Percentiles rank a stretch among this genome's conserved stretches.
Evolutionary conservation across 192 early-diverging fungal species (phyloP).

Genomic region (Entomortierella lignicola): DNA sequence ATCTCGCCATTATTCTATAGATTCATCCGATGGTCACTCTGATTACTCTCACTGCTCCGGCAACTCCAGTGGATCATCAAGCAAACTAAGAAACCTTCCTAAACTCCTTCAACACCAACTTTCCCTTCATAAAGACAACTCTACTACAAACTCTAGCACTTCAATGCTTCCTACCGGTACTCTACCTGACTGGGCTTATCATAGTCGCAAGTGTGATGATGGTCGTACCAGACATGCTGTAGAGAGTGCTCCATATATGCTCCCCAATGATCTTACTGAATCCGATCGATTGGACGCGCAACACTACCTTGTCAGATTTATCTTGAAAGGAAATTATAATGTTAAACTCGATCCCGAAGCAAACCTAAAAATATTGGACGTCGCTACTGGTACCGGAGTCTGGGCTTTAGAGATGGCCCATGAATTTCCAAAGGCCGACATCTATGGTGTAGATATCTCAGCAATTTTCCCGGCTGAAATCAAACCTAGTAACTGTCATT

Average conservation of each 20-base stretch:
- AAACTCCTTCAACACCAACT: neutral
- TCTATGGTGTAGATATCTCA: slow-evolving; percentile 53
- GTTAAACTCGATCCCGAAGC: slow-evolving; percentile 37
- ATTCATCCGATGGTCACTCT: slow-evolving; percentile 25
- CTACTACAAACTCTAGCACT: slow-evolving; percentile 17
- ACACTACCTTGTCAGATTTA: slow-evolving; percentile 64
- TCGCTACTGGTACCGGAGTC: slow-evolving; percentile 44
- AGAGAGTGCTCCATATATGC: slow-evolving; percentile 56
- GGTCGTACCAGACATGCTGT: slow-evolving; percentile 53
- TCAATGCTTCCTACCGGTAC: neutral
- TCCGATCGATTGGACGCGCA: slow-evolving; percentile 62
- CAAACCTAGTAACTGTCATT: slow-evolving; percentile 49
- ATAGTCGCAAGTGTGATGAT: slow-evolving; percentile 40
- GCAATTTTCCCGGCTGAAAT: slow-evolving; percentile 53
- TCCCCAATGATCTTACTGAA: slow-evolving; percentile 65
- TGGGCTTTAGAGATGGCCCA: slow-evolving; percentile 54
- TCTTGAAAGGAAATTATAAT: slow-evolving; percentile 53
- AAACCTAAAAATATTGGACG: slow-evolving; percentile 29
- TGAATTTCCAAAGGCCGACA: slow-evolving; percentile 42
- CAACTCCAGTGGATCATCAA: neutral
- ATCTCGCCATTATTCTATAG: slow-evolving; percentile 18
- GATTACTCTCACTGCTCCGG: slow-evolving; percentile 12
- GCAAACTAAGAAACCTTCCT: no score
- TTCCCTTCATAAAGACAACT: slow-evolving; percentile 5
- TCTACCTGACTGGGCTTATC: slow-evolving; percentile 48